Base-by-base conservation (phyloP, 768 basidiomycete genomes). In the Suillus cothurnatus region DNA sequence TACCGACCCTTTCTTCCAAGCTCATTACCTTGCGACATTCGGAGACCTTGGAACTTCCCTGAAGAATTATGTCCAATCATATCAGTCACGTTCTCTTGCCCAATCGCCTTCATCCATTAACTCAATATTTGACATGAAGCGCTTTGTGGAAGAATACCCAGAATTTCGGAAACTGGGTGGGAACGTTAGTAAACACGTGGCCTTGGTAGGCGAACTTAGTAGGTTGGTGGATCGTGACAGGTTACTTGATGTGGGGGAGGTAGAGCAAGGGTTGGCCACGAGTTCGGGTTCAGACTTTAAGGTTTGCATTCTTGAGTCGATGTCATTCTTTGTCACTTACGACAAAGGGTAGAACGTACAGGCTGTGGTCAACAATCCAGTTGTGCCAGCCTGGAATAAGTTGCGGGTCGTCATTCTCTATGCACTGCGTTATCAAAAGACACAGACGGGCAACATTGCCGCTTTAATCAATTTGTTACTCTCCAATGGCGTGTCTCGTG, bases 161-260 rank as follows among this genome's bases (percentile, higher is more conserved):
- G 97, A 99, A 77, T 98, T 99, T 73, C 85, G 91, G 70, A 96
- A 96, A 74, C 84, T 99, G 36, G 95, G 97, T 1, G 96, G 96
- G 11, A 99, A 99, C 75, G 97, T 99, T 36, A 97, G 94, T 81
- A 99, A 99, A 78, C 97, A 99, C 72, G 97, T 99, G 26, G 94
- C 97, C 8, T 79, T 99, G 28, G 97, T 99, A 0, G 97, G 97
- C 15, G 97, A 99, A 75, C 83, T 99, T 66, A 97, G 95, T 72
- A 83, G 97, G 66, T 78, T 99, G 55, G 95, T 99, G 19, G 92
- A 88, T 61, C 81, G 88, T 65, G 91, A 96, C 72, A 93, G 91
- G 72, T 79, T 99, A 53, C 80, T 99, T 63, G 94, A 93, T 58
- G 86, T 96, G 3, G 94, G 94, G 32, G 97, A 99, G 80, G 86